Base-by-base conservation (phyloP, 768 basidiomycete species). In the Favolaschia claudopus region DNA sequence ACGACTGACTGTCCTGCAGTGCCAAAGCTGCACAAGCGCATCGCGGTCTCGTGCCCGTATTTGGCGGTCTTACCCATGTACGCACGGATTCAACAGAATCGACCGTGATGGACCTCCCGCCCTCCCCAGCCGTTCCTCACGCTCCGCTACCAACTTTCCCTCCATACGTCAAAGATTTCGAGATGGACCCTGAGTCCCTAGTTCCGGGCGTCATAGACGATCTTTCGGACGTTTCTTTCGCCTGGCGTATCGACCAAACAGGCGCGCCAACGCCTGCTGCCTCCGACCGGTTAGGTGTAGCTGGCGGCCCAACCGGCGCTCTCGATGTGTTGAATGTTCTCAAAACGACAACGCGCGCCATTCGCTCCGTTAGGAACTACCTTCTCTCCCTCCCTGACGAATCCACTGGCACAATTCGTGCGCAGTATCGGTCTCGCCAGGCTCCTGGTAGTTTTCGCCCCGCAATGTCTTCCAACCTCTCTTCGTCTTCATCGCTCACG, bases 321-420 rank as follows among this genome's bases (percentile, higher is more conserved):
- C 45, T 53, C 6, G 89, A 92, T 60, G 82, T 97, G 7, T 82
- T 96, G 9, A 79, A 78, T 5, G 77, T 88, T 5, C 84, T 96
- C 55, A 89, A 92, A 72, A 85, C 81, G 1, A 95, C 94, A 0
- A 94, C 93, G 7, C 83, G 82, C 36, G 87, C 91, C 5, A 87
- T 97, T 43, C 86, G 95, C 31, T 88, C 89, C 14, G 89, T 93
- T 29, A 84, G 94, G 13, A 92, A 92, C 70, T 95, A 95, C 71
- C 76, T 95, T 19, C 77, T 95, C 29, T 86, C 90, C 0, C 84
- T 95, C 14, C 93, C 93, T 0, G 88, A 93, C 67, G 91, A 93
- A 55, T 83, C 82, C 2, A 77, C 85, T 15, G 83, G 78, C 9
- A 80, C 83, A 2, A 79, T 82, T 67, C 80, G 80, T 34, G 77